Evolutionary conservation across 352 stramenopile genomes (phyloP).

Genomic region (Labyrinthula sp.): DNA sequence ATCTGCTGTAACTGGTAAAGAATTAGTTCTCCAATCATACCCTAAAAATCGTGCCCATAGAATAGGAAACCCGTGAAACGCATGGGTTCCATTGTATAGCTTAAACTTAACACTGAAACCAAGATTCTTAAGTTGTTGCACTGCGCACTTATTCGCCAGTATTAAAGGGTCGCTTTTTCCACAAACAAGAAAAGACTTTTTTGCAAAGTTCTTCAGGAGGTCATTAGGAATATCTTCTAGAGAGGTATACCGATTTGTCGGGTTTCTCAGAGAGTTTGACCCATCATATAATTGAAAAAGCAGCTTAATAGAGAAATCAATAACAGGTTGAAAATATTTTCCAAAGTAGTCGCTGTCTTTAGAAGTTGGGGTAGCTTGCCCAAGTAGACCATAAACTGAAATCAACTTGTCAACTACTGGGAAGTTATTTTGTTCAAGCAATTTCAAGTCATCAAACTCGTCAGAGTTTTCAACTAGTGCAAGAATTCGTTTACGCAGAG

Average conservation of each 20-base stretch:
- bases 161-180: slow-evolving; percentile 12
- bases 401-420: background rate
- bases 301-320: slow-evolving; percentile 9
- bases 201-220: slow-evolving; percentile 7
- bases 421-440: background rate
- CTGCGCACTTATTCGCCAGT: slow-evolving; percentile 5
- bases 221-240: slow-evolving; percentile 8
- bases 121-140: slow-evolving; percentile 1
- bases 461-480: slow-evolving; percentile 4
- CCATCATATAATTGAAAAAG: slow-evolving; percentile 17
- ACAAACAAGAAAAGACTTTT: slow-evolving; percentile 17
- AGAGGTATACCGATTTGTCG: slow-evolving; percentile 7
- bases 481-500: background rate
- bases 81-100: slow-evolving; percentile 8
- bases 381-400: slow-evolving; percentile 19
- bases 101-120: slow-evolving; percentile 2
- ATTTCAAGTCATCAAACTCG: slow-evolving; percentile 3
- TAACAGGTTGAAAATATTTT: no score
- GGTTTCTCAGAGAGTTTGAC: background rate
- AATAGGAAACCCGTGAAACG: slow-evolving; percentile 24
- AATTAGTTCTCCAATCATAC: slow-evolving; percentile 16
- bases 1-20: slow-evolving; percentile 11
- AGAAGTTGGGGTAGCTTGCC: slow-evolving; percentile 6
- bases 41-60: slow-evolving; percentile 24
- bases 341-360: slow-evolving; percentile 8